Evolutionary conservation across 371 early-diverging fungal genomes (phyloP), one percentile per base, ranked within the genome.

Genomic region (Blakeslea trispora): DNA sequence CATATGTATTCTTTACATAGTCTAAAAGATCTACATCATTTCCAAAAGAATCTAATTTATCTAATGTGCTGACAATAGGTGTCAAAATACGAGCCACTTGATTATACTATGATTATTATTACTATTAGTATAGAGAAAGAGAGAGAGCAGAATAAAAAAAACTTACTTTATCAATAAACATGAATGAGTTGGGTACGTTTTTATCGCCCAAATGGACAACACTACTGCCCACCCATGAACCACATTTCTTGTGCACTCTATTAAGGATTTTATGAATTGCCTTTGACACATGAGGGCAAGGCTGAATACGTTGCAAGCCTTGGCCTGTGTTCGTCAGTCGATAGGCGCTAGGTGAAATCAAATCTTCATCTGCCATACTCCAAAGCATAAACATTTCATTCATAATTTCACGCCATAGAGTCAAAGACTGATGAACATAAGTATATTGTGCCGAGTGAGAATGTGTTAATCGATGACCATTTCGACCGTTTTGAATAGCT

Each of bases 351-450:
- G 63, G 59, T n/a, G 78, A 74, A 37, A 96, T 73, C 72, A 98
- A 63, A 68, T 98, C 98, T 41, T 77, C 57, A 71, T 98, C 98
- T 2, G 98, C 87, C 44, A 94, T 66, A 51, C 74, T 80, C 98
- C 98, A 98, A 14, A 98, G 85, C 86, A 86, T 87, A 71, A 94
- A 98, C 95, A 97, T 95, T 59, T 97, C 96, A 72, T 98, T 88
- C 48, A 91, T 80, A 51, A 98, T 90, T 66, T 96, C 96, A 8
- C 95, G 83, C 97, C 98, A 98, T 44, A 98, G 75, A 7, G 87
- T 84, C 34, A 98, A 76, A 3, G 96, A 92, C 79, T 98, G 98
- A 51, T 88, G 79, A 45, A 97, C 97, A 69, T 96, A 98, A 49
- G 84, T 77, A 74, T 88, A 98, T 75, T 98, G 98, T 32, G 82